Evolutionary conservation across 1,284 basidiomycete species (phyloP).

Genomic region (Tylopilus sp.): DNA sequence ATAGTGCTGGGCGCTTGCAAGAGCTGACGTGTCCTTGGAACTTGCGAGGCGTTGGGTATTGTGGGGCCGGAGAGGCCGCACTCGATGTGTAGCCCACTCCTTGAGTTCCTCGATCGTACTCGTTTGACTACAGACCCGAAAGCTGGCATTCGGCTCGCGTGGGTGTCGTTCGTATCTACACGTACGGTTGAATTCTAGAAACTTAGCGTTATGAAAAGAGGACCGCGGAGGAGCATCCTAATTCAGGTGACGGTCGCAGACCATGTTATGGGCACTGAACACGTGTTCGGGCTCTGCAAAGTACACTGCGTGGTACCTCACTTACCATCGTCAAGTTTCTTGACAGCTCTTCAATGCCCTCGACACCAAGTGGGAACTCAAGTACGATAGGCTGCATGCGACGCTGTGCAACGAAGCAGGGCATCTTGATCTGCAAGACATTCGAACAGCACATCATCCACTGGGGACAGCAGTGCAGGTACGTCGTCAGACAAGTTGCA

Average conservation of each 20-base stretch:
- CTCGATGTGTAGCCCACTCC: conserved; percentile 12
- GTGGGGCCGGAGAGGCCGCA: conserved; percentile 22
- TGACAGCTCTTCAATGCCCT: background rate
- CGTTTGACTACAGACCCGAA: no score
- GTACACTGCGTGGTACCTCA: background rate
- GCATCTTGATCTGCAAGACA: background rate
- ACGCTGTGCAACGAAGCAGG: background rate
- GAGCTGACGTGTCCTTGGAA: conserved; percentile 37
- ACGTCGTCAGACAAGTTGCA: background rate
- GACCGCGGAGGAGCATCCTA: no score
- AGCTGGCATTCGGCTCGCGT: no score
- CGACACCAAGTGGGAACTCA: background rate
- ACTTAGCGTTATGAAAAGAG: no score
- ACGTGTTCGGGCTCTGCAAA: background rate
- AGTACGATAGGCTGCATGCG: background rate
- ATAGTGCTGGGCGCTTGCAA: conserved; percentile 34
- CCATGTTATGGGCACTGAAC: background rate
- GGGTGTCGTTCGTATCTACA: background rate
- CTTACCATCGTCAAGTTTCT: background rate
- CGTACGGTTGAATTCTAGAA: background rate
- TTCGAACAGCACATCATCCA: background rate
- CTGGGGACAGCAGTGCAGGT: background rate
- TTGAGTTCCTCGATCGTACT: background rate
- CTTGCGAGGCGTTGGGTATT: conserved; percentile 40
- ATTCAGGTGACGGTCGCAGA: no score